Evolutionary conservation across 2,329 filamentous ascomycete species (phyloP), one percentile per base, ranked within the genome.

Genomic region (Xylariaceae sp.): DNA sequence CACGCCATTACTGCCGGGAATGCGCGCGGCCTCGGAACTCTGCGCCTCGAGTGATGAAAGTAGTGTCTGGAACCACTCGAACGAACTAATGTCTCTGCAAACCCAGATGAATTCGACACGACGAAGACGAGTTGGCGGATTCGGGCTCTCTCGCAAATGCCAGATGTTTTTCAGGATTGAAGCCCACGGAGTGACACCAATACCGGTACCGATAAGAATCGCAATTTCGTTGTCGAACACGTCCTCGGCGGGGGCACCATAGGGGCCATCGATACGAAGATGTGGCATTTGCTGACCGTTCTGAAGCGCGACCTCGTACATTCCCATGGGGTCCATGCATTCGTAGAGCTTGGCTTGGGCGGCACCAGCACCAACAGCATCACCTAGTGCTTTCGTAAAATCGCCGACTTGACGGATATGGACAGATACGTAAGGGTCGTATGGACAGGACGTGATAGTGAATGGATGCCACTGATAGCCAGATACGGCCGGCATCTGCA

Each of bases 41-140:
- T 99, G 94, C 42, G 87, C 82, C 75, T 99, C 94, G 18, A 99
- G 88, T 0, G 90, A 95, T 0, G 89, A 90, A 13, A 99, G 83
- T 0, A 99, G 85, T 1, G 89, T 92, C 74, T 99, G 94, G 80
- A 99, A 97, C 94, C 94, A 99, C 77, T 97, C 94, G 71, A 99
- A 99, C 0, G 92, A 96, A 39, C 85, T 89, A 0, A 92, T 96
- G 71, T 97, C 92, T 74, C 90, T 94, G 82, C 93, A 97, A 55
- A 97, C 88, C 94, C 94, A 99, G 78, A 99, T 95, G 76, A 99
- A 99, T 74, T 99, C 94, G 37, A 99, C 93, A 74, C 94, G 88
- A 61, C 92, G 89, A 51, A 99, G 87, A 71, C 93, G 90, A 53
- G 85, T 86, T 1, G 93, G 92, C 23, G 92, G 90, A 78, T 97